phyloP scores from a whole-genome alignment of 1,284 basidiomycete species.

The Heimioporus retisporus region DNA sequence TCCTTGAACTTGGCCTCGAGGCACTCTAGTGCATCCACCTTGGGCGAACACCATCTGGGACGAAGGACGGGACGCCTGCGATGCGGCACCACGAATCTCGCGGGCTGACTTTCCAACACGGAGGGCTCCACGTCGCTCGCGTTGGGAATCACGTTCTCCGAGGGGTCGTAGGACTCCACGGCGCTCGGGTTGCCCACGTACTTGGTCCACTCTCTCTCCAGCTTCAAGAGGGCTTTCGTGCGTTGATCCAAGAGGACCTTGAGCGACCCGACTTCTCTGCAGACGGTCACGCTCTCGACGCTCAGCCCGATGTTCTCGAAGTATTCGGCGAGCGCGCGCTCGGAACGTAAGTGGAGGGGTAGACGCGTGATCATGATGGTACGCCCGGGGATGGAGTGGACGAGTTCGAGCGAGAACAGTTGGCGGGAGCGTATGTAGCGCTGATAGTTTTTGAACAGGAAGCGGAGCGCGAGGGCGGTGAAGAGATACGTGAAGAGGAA shows the following conservation, averaged over 20 bases:
- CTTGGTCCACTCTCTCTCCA: slow-evolving; percentile 89
- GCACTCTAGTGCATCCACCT: slow-evolving; percentile 89
- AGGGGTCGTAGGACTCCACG: slow-evolving; percentile 78
- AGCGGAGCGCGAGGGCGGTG: slow-evolving; percentile 86
- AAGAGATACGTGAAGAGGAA: slow-evolving; percentile 96
- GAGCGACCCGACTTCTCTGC: slow-evolving; percentile 84
- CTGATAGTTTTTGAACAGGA: slow-evolving; percentile 91
- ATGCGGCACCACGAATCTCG: slow-evolving; percentile 78
- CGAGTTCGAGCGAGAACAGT: slow-evolving; percentile 93
- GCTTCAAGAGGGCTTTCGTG: slow-evolving; percentile 79
- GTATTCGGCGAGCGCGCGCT: slow-evolving; percentile 91
- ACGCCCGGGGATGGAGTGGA: slow-evolving; percentile 93
- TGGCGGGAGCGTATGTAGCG: slow-evolving; percentile 94
- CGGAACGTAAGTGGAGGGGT: slow-evolving; percentile 85
- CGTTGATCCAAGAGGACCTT: slow-evolving; percentile 80
- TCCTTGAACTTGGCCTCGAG: slow-evolving; percentile 82
- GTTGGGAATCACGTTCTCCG: slow-evolving; percentile 57
- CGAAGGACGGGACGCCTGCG: slow-evolving; percentile 77
- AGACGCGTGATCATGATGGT: slow-evolving; percentile 92
- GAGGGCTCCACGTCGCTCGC: slow-evolving; percentile 60
- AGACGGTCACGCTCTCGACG: slow-evolving; percentile 93
- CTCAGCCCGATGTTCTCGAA: slow-evolving; percentile 87
- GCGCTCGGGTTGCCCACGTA: slow-evolving; percentile 95
- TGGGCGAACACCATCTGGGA: slow-evolving; percentile 72
- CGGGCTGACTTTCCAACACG: slow-evolving; percentile 58